Conservation (phyloP, 768 basidiomycete genomes). For the Solioccasus polychromus region DNA sequence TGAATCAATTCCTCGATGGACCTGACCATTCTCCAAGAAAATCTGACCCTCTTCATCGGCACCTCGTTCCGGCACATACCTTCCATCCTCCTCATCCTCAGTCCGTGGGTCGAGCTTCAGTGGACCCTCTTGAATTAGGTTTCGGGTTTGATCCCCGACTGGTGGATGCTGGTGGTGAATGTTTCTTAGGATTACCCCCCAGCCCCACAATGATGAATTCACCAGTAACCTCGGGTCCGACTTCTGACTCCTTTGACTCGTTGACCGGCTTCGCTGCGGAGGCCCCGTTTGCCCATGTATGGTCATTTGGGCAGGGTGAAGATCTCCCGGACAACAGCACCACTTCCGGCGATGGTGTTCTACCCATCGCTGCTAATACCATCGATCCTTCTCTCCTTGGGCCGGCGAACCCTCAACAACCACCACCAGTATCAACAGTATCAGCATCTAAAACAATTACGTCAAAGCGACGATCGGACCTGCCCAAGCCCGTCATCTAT, state of each 20-base stretch:
- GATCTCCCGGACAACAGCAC: not conserved
- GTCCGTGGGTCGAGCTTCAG: not conserved
- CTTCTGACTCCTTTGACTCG: not conserved
- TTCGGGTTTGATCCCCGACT: conserved; percentile 7
- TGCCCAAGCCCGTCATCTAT: conserved; percentile 29
- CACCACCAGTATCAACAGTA: not conserved
- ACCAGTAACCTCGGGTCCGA: not conserved
- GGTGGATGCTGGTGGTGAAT: conserved; percentile 8
- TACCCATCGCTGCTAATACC: conserved; percentile 10
- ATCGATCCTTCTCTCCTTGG: conserved; percentile 33
- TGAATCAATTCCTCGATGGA: conserved; percentile 28
- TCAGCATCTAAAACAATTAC: no score
- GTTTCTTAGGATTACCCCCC: conserved; percentile 29
- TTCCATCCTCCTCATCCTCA: conserved; percentile 10
- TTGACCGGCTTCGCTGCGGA: conserved; percentile 7
- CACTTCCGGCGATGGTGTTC: not conserved
- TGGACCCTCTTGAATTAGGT: conserved; percentile 2
- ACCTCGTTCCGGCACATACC: conserved; percentile 1
- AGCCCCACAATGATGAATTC: no score
- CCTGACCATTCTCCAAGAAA: conserved; percentile 22
- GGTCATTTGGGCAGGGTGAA: conserved; percentile 11
- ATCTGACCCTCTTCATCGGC: not conserved
- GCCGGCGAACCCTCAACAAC: conserved; percentile 3
- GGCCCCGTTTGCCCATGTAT: not conserved
- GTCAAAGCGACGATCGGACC: conserved; percentile 9